Evolutionary conservation across 768 basidiomycete genomes (phyloP), one percentile per base, ranked within the genome.

Genomic region (Amanita phalloides): DNA sequence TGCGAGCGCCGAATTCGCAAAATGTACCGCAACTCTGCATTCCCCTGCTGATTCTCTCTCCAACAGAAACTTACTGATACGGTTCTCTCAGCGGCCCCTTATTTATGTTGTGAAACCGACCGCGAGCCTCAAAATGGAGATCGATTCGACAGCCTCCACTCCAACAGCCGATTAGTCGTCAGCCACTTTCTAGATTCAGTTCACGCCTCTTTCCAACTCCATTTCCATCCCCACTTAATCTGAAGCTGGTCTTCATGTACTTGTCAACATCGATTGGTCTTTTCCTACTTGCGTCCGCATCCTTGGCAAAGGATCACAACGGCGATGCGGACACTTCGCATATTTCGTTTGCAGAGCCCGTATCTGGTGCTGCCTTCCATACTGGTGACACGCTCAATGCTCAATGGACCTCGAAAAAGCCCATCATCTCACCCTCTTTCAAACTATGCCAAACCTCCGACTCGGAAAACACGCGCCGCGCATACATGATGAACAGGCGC

Each of bases 141-240:
- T 87, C 37, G 85, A 88, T 60, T 88, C 85, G 11, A 81, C 79
- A 53, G 85, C 85, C 25, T 86, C 85, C 3, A 87, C 85, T 3
- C 85, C 85, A 10, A 69, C 73, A 51, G 65, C 70, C 17, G 70
- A 38, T 23, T 52, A 23, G 17, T 33, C 36, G 41, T 50, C 39
- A 49, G 48, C 48, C 47, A n/a, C 35, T 35, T 14, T 23, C 45
- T 23, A 6, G 13, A 9, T 13, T 9, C 13, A 30, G 17, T 32
- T 46, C 20, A n/a, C 32, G 30, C 30, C 2, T 36, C 35, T 47
- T 36, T 9, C n/a, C 8, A 17, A 47, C 21, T 23, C 25, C 14
- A 30, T 30, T 30, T 30, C 23, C 14, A 44, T 35, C 30, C 33
- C 8, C n/a, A 14, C 23, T 28, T 17, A 4, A 1, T 48, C 35